Evolutionary conservation across 441 rosid genomes (phyloP).

Genomic region (Cnidoscolus chayamansa): DNA sequence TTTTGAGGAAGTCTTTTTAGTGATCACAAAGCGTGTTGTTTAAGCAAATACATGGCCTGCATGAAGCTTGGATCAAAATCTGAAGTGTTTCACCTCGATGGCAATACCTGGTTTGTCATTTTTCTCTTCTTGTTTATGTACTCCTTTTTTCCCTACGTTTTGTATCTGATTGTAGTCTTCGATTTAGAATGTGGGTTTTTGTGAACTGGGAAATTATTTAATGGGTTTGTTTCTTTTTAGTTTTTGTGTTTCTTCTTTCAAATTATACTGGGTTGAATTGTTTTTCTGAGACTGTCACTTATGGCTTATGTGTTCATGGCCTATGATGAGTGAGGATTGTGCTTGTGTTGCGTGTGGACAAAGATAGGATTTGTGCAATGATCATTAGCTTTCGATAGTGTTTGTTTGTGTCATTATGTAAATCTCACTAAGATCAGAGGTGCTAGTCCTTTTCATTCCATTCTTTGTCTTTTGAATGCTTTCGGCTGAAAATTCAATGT

Average conservation of each 20-base stretch:
- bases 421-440: neutral
- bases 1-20: slow-evolving; percentile 9
- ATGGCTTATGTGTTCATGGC: neutral
- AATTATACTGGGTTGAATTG: neutral
- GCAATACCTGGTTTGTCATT: slow-evolving; percentile 57
- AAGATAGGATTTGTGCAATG: neutral
- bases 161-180: neutral
- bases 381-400: neutral
- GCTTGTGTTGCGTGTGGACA: neutral
- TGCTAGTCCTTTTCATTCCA: neutral
- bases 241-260: neutral
- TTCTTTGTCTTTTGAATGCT: neutral
- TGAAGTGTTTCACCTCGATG: slow-evolving; percentile 66
- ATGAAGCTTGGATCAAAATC: slow-evolving; percentile 93
- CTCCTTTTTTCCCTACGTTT: neutral
- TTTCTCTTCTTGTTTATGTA: neutral
- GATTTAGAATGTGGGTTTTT: slow-evolving; percentile 20
- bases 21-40: slow-evolving; percentile 14
- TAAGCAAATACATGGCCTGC: slow-evolving; percentile 53
- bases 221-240: slow-evolving; percentile 14
- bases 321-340: neutral
- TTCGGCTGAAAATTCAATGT: neutral
- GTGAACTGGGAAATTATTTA: neutral
- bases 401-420: neutral
- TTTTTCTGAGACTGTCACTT: neutral